Evolutionary conservation across 1,284 basidiomycete species (phyloP).

Genomic region (Phellopilus nigrolimitatus): DNA sequence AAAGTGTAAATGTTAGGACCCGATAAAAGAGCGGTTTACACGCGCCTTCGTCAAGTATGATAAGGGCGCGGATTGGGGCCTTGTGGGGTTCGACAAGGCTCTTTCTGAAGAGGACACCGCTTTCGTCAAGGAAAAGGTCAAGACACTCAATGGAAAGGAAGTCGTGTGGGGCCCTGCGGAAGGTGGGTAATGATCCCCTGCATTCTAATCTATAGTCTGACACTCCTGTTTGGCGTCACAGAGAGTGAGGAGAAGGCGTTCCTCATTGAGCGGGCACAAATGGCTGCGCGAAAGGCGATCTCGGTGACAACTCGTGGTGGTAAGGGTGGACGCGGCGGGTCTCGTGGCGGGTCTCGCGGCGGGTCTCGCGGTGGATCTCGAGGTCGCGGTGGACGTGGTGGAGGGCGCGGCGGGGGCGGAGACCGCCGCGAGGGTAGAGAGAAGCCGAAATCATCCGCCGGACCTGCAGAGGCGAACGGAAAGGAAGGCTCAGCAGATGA

Average conservation of each 20-base stretch:
- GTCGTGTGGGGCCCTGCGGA: conserved; percentile 57
- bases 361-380: conserved; percentile 30
- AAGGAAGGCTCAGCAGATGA: conserved; percentile 24
- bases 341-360: conserved; percentile 41
- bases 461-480: not conserved
- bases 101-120: conserved; percentile 63
- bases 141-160: conserved; percentile 55
- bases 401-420: conserved; percentile 30
- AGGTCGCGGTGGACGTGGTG: conserved; percentile 31
- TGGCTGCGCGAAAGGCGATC: conserved; percentile 48
- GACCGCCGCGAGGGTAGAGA: conserved; percentile 24
- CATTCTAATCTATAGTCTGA: conserved; percentile 5
- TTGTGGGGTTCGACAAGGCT: conserved; percentile 50
- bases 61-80: conserved; percentile 45
- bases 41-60: conserved; percentile 70
- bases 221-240: conserved; percentile 24
- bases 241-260: conserved; percentile 64
- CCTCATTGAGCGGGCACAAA: conserved; percentile 66
- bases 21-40: conserved; percentile 75
- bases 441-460: not conserved
- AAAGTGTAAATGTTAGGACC: conserved; percentile 43
- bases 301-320: conserved; percentile 32
- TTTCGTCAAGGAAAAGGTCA: conserved; percentile 57
- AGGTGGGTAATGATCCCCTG: conserved; percentile 38
- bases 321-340: conserved; percentile 40